phyloP scores from a whole-genome alignment of 208 protist genomes.

The Acanthamoeba culbertsoni region DNA sequence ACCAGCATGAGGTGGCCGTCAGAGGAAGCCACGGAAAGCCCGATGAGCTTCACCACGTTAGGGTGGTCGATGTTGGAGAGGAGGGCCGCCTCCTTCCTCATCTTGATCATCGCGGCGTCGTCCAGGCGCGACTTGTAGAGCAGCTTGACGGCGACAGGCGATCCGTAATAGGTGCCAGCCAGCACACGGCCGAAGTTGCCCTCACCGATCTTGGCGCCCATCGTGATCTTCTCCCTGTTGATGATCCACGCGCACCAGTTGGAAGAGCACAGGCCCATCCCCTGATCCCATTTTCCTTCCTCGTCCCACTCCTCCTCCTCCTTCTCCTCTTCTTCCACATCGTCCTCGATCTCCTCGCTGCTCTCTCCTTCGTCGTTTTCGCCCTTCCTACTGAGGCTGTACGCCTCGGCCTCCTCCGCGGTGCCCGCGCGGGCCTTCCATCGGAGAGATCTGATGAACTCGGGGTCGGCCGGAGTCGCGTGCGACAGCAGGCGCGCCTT shows the following conservation, averaged over 20 bases:
- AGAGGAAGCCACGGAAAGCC: neutral
- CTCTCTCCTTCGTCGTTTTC: neutral
- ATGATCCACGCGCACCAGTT: constrained; percentile 37
- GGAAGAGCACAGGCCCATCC: constrained; percentile 34
- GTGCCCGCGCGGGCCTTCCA: neutral
- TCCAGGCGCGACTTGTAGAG: neutral
- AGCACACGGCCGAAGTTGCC: constrained; percentile 23
- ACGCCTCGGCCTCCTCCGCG: neutral
- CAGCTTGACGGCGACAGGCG: constrained; percentile 29
- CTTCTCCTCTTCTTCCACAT: neutral
- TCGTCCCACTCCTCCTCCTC: neutral
- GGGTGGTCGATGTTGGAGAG: neutral
- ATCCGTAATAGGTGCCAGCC: neutral
- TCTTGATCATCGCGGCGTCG: neutral
- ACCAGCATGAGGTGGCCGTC: constrained; percentile 67
- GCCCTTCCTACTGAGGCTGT: neutral
- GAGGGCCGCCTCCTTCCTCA: constrained; percentile 20
- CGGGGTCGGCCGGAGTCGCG: neutral
- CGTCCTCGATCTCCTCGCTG: neutral
- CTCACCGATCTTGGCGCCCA: neutral
- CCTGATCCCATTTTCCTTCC: neutral
- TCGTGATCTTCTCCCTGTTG: neutral
- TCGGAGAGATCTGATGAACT: neutral
- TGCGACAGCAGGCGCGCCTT: neutral
- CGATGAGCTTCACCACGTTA: neutral